Percentiles rank a stretch among this genome's conserved stretches.
These are phyloP conservation scores for Alternaria gaisen DNA, from an alignment of 2,329 filamentous ascomycete species.

Conservation along the genomic window DNA sequence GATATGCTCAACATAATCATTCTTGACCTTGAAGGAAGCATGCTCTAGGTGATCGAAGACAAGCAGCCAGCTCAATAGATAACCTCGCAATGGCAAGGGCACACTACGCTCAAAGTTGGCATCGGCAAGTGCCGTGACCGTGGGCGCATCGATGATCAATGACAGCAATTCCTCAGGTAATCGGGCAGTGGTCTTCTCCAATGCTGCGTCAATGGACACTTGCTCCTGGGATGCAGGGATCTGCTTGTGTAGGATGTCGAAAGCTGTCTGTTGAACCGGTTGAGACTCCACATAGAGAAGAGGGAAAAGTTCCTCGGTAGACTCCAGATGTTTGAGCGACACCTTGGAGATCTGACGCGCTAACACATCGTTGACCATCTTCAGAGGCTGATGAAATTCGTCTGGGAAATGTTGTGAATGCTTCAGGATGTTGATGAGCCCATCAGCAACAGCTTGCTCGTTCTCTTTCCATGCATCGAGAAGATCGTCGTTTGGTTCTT, in stretches of 20 bases:
- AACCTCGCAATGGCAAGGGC: constrained; percentile 75
- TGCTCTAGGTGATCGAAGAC: constrained; percentile 85
- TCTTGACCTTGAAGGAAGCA: constrained; percentile 82
- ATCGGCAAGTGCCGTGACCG: constrained; percentile 71
- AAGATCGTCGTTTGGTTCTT: constrained; percentile 86
- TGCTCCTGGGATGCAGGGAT: constrained; percentile 82
- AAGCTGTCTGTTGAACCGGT: constrained; percentile 81
- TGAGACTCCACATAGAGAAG: constrained; percentile 79
- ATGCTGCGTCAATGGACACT: constrained; percentile 76
- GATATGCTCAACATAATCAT: constrained; percentile 80
- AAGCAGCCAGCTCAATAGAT: constrained; percentile 88
- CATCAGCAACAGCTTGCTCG: constrained; percentile 63
- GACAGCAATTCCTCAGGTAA: constrained; percentile 87
- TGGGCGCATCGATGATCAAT: constrained; percentile 80
- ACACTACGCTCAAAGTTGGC: constrained; percentile 71
- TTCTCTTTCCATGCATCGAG: constrained; percentile 74
- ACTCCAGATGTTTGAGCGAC: constrained; percentile 67
- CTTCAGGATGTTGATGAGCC: constrained; percentile 71
- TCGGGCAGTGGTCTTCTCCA: constrained; percentile 75
- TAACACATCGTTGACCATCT: constrained; percentile 78
- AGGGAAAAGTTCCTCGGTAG: constrained; percentile 75
- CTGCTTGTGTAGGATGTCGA: constrained; percentile 79
- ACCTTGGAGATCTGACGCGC: constrained; percentile 73
- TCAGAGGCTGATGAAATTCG: constrained; percentile 70
- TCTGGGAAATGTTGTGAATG: constrained; percentile 60